phyloP scores from a whole-genome alignment of 2,329 filamentous ascomycete genomes.

The Coleophoma eucalyptorum region DNA sequence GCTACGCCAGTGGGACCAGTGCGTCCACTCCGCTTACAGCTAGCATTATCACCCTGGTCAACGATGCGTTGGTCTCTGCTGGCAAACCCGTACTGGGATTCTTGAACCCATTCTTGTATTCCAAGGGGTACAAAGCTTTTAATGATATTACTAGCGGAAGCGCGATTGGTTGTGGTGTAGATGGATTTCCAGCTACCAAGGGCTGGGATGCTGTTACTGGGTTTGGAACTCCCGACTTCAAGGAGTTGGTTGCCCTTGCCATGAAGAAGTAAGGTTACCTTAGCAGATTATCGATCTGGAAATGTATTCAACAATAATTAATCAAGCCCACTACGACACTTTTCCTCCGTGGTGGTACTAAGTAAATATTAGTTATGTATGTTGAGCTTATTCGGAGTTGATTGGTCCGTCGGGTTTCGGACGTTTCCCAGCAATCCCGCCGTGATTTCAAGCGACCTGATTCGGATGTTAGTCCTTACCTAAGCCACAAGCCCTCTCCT shows the following conservation, averaged over 20 bases:
- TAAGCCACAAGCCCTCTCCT: too few relatives aligned
- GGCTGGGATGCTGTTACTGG: conserved; percentile 34
- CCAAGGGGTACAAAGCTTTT: conserved; percentile 25
- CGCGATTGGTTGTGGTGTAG: conserved; percentile 29
- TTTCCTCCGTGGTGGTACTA: too few relatives aligned
- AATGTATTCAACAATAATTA: too few relatives aligned
- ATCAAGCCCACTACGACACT: too few relatives aligned
- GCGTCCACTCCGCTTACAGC: conserved; percentile 53
- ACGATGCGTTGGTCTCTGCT: conserved; percentile 51
- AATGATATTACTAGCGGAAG: conserved; percentile 33
- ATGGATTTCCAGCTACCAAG: conserved; percentile 8
- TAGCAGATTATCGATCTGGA: too few relatives aligned
- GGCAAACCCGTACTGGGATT: conserved; percentile 39
- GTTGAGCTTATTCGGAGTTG: too few relatives aligned
- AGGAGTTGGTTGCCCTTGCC: conserved; percentile 11
- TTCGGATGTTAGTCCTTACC: too few relatives aligned
- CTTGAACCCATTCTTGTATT: conserved; percentile 36
- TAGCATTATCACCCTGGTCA: conserved; percentile 55
- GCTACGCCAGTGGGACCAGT: conserved; percentile 41
- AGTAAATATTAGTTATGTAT: too few relatives aligned
- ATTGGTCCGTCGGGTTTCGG: too few relatives aligned
- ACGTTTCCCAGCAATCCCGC: too few relatives aligned
- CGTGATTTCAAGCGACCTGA: too few relatives aligned
- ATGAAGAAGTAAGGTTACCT: neutral
- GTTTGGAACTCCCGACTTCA: conserved; percentile 27